These are phyloP conservation scores for Zygosaccharomyces lentus DNA, from an alignment of 805 yeast genomes.

Conservation along the genomic window DNA sequence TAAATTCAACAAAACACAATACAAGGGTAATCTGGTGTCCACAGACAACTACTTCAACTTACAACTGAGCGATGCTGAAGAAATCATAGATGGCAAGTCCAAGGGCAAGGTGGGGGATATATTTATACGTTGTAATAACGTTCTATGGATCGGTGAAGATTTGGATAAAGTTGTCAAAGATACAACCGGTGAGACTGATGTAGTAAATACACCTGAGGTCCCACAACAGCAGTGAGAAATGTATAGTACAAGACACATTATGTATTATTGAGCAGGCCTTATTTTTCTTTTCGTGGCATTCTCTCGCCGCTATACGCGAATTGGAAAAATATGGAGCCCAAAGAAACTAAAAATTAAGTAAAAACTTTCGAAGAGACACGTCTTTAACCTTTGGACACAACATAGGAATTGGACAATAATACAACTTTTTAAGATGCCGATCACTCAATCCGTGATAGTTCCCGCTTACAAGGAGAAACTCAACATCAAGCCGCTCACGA, in stretches of 20 bases:
- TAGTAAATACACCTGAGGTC: neutral
- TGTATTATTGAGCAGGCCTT: neutral
- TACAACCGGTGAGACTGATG: neutral
- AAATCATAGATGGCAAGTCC: constrained; percentile 44
- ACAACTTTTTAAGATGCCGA: constrained; percentile 26
- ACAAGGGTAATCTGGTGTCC: constrained; percentile 69
- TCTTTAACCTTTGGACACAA: neutral
- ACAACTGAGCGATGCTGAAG: constrained; percentile 61
- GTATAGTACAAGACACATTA: neutral
- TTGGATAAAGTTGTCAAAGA: neutral
- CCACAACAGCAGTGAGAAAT: neutral
- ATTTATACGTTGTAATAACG: constrained; percentile 87
- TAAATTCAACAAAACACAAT: constrained; percentile 89
- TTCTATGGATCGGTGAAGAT: constrained; percentile 42
- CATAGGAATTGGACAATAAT: neutral
- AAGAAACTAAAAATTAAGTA: neutral
- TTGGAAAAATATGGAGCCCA: neutral
- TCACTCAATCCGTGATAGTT: constrained; percentile 42
- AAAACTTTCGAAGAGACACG: neutral
- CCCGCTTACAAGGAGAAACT: constrained; percentile 50
- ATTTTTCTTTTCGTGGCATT: neutral
- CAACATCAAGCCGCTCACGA: constrained; percentile 47
- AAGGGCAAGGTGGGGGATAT: constrained; percentile 66
- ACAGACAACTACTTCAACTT: constrained; percentile 92
- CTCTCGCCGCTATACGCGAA: neutral